Percentiles rank a stretch among this genome's conserved stretches.
Evolutionary conservation across 139 green algal species (phyloP).

Genomic region (Ostreobium quekettii): DNA sequence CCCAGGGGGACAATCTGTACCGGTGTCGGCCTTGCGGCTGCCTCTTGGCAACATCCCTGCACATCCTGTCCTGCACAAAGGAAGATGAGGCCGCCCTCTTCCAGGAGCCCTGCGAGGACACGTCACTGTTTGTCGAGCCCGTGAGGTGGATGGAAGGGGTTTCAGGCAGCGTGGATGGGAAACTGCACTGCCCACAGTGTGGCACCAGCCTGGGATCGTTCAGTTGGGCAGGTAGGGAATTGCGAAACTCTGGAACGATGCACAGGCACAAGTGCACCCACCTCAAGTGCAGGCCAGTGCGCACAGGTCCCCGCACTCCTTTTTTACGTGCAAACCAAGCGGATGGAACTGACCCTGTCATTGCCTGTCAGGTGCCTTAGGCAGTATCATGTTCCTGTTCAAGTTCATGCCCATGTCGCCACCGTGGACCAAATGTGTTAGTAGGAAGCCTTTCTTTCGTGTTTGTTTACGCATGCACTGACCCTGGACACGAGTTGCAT

Average conservation of each 20-base stretch:
- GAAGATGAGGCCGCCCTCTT: no score
- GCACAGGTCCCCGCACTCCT: neutral
- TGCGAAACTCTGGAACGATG: neutral
- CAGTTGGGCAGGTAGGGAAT: constrained; percentile 70
- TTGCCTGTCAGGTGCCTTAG: neutral
- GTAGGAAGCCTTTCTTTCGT: no score
- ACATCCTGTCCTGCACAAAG: no score
- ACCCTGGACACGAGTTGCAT: no score
- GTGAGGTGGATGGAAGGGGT: constrained; percentile 70
- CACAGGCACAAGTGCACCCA: no score
- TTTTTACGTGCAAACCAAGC: neutral
- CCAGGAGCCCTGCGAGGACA: no score
- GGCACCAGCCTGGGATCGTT: constrained; percentile 61
- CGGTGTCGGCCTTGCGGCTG: no score
- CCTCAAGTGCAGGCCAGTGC: no score
- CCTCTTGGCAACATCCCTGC: no score
- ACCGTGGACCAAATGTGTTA: no score
- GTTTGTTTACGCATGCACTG: no score
- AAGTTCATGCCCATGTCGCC: neutral
- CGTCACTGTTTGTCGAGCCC: constrained; percentile 68
- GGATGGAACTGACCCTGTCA: neutral
- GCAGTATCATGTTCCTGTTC: neutral
- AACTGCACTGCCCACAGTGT: constrained; percentile 78
- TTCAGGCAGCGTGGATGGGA: constrained; percentile 55
- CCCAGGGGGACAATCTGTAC: no score